Evolutionary conservation across 2,329 filamentous ascomycete species (phyloP).

Genomic region (Sporothrix pseudoabietina): DNA sequence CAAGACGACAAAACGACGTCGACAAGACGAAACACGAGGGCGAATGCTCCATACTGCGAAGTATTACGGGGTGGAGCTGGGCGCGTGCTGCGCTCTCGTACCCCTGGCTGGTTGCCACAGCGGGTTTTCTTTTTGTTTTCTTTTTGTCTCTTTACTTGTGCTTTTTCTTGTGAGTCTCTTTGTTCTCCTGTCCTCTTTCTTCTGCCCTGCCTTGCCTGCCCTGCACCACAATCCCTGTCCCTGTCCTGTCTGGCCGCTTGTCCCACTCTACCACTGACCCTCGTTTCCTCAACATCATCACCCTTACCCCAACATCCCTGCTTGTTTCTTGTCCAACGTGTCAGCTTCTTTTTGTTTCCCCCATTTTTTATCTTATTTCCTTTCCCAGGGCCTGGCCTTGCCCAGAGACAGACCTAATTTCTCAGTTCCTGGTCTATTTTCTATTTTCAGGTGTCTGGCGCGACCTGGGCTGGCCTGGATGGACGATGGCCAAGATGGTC

Average conservation of each 20-base stretch:
- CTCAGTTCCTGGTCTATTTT: not conserved
- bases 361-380: slow-evolving; percentile 4
- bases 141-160: not conserved
- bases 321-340: slow-evolving; percentile 3
- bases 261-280: not conserved
- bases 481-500: too few species aligned
- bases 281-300: slow-evolving; percentile 4
- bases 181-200: not conserved
- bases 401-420: slow-evolving; percentile 6
- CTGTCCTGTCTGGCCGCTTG: slow-evolving; percentile 17
- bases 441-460: slow-evolving; percentile 6
- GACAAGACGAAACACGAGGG: not conserved
- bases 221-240: not conserved
- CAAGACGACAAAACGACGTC: slow-evolving; percentile 1
- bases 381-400: slow-evolving; percentile 1
- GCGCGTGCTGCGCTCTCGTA: not conserved
- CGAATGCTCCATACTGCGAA: slow-evolving; percentile 1
- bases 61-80: slow-evolving; percentile 1
- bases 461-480: not conserved
- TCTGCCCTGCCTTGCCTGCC: not conserved
- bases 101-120: slow-evolving; percentile 28
- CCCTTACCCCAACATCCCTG: slow-evolving; percentile 9
- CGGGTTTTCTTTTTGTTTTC: slow-evolving; percentile 2
- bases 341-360: slow-evolving; percentile 15
- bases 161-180: not conserved